Evolutionary conservation across 345 rosid species (phyloP), one percentile per base, ranked within the genome.

Genomic region (Eucalyptus victrix): DNA sequence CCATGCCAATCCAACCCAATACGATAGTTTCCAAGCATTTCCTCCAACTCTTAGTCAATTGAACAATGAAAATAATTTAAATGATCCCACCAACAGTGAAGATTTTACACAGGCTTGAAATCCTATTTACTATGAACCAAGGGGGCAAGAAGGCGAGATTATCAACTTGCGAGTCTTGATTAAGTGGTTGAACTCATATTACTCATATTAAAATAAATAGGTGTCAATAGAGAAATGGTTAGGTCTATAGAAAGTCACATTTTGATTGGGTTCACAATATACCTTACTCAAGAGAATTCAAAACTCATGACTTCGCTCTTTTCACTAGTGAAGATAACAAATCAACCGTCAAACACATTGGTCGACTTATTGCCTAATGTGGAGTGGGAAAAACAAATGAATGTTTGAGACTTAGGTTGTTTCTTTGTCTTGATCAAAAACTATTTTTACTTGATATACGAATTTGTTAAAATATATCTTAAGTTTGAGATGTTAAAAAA

Each of bases 261-360:
- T 28, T 12, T 26, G 14, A 60, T 60, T 60, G 16, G n/a, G 16
- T 60, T 60, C 32, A 60, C 67, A 26, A 7, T 28, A 8, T 60
- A 60, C 32, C 67, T 60, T 60, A 60, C 32, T 12, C 15, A 58
- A 58, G 32, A 60, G 67, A 60, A 60, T 60, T 60, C 15, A 26
- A 60, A 60, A 60, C 67, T 60, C n/a, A 1, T 60, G 7, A 5
- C 16, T 26, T 60, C 1, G 7, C n/a, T 60, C 15, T 60, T 58
- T 60, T 60, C 32, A 60, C 0, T 1, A 1, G 16, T 12, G n/a
- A 58, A 58, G 65, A 26, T 58, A 58, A 26, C 14, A 26, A 58
- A 58, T 58, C 65, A 12, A 58, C 1, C 0, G 6, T 12, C 0
- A 12, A 60, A 28, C 69, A 28, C 69, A 60, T 0, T 28, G 17